Base-by-base conservation (phyloP, 2,329 filamentous ascomycete species). In the Colletotrichum tabaci region DNA sequence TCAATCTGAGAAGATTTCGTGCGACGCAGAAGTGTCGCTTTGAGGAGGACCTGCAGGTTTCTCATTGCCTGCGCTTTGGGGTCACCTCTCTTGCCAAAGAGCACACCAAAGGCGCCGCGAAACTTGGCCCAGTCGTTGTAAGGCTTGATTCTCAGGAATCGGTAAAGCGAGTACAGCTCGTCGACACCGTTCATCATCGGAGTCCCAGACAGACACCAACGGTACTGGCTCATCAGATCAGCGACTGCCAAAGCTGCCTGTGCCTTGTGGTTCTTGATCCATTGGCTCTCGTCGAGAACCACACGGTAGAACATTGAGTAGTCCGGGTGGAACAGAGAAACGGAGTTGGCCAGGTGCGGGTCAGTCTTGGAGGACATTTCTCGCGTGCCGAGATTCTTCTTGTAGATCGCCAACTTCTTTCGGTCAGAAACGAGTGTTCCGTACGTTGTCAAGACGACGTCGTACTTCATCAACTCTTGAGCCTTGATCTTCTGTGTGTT, bases 161-260 rank as follows among this genome's bases (percentile, higher is more conserved):
- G 88, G 55, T 98, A 85, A 23, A 97, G 83, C 0, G 94, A 93
- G 77, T 89, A 95, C 3, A 97, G 85, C 76, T 98, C 95, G 30
- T 89, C 85, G 3, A 96, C 90, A 15, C 87, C 90, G 76, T 98
- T 98, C 92, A 96, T 96, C 92, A 96, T 95, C 0, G 94, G 94
- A 0, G 94, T 96, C 35, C 94, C 94, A 3, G 92, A 94, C 80
- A 96, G 88, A 77, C 92, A 94, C 84, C 93, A 91, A 58, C 93
- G 87, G 77, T 93, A 89, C 46, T 83, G 84, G 16, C 92, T 84
- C 71, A 87, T 82, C 18, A 96, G 26, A 26, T 60, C 44, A 80
- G 13, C 82, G 79, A 74, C 85, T 88, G 40, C 89, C 18, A 42
- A 18, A 9, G 71, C 89, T 5, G 89, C 93, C 73, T 86, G 85